phyloP scores from a whole-genome alignment of 805 yeast genomes.

The Suhomyces faveliae region DNA sequence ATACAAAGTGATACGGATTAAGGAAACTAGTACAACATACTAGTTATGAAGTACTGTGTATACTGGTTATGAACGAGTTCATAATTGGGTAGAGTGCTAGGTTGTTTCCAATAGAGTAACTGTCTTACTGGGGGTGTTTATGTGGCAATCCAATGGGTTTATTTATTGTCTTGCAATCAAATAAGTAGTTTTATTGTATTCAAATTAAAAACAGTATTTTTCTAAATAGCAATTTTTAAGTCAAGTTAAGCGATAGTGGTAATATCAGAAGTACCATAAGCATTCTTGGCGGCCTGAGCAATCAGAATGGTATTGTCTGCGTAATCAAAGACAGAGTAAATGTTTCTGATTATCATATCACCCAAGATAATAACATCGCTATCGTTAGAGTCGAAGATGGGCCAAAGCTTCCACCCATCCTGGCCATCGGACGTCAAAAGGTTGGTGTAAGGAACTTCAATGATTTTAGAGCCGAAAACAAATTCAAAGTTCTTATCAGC shows the following conservation, averaged over 20 bases:
- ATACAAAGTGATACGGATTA: neutral
- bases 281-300: neutral
- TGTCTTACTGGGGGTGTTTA: too few species aligned
- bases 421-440: neutral
- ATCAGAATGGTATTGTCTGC: neutral
- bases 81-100: too few species aligned
- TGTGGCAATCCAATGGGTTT: too few species aligned
- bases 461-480: slow-evolving; percentile 1
- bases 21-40: neutral
- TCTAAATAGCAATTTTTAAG: too few species aligned
- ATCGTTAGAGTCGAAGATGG: neutral
- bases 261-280: neutral
- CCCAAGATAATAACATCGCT: neutral
- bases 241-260: neutral
- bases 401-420: neutral
- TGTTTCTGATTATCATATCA: neutral
- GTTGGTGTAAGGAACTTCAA: slow-evolving; percentile 3
- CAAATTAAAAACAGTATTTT: too few species aligned
- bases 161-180: too few species aligned
- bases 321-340: neutral
- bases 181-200: too few species aligned
- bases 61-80: too few species aligned
- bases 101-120: too few species aligned
- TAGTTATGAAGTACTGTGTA: too few species aligned
- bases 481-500: neutral